Percentiles rank a stretch among this genome's conserved stretches.
Conservation (phyloP, 78 protist species). For the Dictyostelium capitatum region DNA sequence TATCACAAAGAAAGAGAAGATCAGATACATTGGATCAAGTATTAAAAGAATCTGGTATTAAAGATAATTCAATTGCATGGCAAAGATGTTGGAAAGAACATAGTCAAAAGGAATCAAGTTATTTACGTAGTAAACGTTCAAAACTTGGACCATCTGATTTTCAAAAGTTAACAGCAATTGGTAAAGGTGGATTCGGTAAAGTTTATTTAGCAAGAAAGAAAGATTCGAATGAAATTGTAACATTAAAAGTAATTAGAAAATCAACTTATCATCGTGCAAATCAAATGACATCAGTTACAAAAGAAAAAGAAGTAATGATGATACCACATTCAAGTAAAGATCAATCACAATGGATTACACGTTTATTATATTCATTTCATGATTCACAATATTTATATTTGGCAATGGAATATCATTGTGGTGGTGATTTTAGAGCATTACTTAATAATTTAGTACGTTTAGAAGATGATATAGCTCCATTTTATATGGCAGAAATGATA, state of each 20-base stretch:
- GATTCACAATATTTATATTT: conserved; percentile 76
- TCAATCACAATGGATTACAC: conserved; percentile 70
- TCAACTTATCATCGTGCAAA: conserved; percentile 54
- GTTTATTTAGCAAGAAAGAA: conserved; percentile 70
- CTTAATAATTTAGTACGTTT: conserved; percentile 68
- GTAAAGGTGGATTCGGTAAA: conserved; percentile 78
- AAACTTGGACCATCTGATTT: conserved; percentile 53
- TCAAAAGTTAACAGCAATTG: conserved; percentile 49
- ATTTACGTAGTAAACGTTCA: conserved; percentile 59
- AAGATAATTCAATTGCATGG: conserved; percentile 50
- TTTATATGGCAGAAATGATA: conserved; percentile 91
- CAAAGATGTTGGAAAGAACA: conserved; percentile 44
- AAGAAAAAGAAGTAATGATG: conserved; percentile 78
- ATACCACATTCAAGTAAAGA: conserved; percentile 57
- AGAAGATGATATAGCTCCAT: conserved; percentile 83
- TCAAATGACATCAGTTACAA: conserved; percentile 65
- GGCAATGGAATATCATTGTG: conserved; percentile 86
- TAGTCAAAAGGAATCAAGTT: conserved; percentile 39
- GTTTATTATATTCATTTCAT: conserved; percentile 74
- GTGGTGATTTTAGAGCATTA: conserved; percentile 92
- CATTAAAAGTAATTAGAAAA: conserved; percentile 63
- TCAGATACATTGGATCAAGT: conserved; percentile 52
- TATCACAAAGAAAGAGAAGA: conserved; percentile 51
- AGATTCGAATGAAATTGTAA: conserved; percentile 62
- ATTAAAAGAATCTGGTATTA: conserved; percentile 24